Evolutionary conservation across 768 basidiomycete genomes (phyloP).

Genomic region (Chalciporus pseudorubinellus): DNA sequence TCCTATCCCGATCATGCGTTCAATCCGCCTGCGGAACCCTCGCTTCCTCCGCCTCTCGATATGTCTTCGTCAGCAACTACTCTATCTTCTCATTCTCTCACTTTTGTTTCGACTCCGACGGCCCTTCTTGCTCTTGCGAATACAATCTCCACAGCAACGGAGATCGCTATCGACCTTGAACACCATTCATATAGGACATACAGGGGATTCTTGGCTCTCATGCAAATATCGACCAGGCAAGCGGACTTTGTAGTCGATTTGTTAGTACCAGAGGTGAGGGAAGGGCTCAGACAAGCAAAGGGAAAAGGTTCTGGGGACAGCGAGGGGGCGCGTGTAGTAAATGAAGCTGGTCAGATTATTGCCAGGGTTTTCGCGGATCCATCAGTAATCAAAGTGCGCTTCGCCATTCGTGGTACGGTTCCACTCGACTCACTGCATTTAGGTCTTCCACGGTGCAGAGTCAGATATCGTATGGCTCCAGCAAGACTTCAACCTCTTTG

Average conservation of each 20-base stretch:
- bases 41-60: slow-evolving; percentile 57
- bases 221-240: slow-evolving; percentile 84
- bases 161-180: slow-evolving; percentile 93
- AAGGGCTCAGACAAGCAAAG: slow-evolving; percentile 71
- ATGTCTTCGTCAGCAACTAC: slow-evolving; percentile 34
- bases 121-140: slow-evolving; percentile 63
- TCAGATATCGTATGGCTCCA: slow-evolving; percentile 96
- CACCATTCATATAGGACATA: slow-evolving; percentile 89
- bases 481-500: slow-evolving; percentile 89
- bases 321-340: slow-evolving; percentile 17
- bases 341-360: slow-evolving; percentile 47
- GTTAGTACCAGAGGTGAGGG: slow-evolving; percentile 57
- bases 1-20: slow-evolving; percentile 72
- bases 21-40: slow-evolving; percentile 44
- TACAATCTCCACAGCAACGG: slow-evolving; percentile 59
- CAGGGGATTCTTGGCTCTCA: slow-evolving; percentile 85
- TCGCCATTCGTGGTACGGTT: not conserved
- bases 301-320: slow-evolving; percentile 9
- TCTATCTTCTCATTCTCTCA: slow-evolving; percentile 43
- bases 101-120: slow-evolving; percentile 62
- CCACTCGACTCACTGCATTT: not conserved
- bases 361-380: slow-evolving; percentile 67
- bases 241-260: slow-evolving; percentile 89
- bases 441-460: slow-evolving; percentile 95
- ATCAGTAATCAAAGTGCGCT: slow-evolving; percentile 72